Base-by-base conservation (phyloP, 805 yeast species). In the Wickerhamomyces canadensis region DNA sequence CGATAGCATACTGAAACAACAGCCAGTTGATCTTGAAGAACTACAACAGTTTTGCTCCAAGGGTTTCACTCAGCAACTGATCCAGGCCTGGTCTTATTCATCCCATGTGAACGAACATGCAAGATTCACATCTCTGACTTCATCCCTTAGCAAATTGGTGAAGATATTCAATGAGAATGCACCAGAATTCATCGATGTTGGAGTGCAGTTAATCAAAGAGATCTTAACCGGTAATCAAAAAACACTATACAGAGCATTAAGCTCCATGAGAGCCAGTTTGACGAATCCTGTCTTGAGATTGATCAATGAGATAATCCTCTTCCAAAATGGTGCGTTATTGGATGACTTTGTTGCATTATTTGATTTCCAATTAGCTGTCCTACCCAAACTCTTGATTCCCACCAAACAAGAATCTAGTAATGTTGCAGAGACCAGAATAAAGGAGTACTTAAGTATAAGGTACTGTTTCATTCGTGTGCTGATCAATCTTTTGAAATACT, bases 201-300 rank as follows among this genome's bases (percentile, higher is more conserved):
- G 66, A 12, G 50, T 57, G 35, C 61, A 61, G 8, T 53, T 80
- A 18, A 69, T 80, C 38, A 68, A 68, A 35, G 70, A 71, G 12
- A 60, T 88, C 4, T 55, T 87, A 9, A 61, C 68, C 1, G 70
- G 68, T 33, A 76, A 84, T 52, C 55, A 72, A 30, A 84, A 80
- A 48, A 70, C 78, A 7, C 62, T 88, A 3, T 84, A 83, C 58
- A 67, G 94, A 47, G 78, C 83, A 14, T 62, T 88, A 27, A 73
- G 71, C 42, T 70, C 75, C 37, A 58, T 68, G 43, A 74, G 79
- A 44, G 76, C 84, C 0, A 65, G 74, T 1, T 53, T 71, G 1
- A 76, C 89, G 0, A 76, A 74, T 37, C 83, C 93, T 1, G 68
- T 72, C 4, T 55, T 87, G n/a, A 58, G 72, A 30, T 49, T 88